phyloP scores from a whole-genome alignment of 2,329 filamentous ascomycete species.

The Fusarium hainanense region DNA sequence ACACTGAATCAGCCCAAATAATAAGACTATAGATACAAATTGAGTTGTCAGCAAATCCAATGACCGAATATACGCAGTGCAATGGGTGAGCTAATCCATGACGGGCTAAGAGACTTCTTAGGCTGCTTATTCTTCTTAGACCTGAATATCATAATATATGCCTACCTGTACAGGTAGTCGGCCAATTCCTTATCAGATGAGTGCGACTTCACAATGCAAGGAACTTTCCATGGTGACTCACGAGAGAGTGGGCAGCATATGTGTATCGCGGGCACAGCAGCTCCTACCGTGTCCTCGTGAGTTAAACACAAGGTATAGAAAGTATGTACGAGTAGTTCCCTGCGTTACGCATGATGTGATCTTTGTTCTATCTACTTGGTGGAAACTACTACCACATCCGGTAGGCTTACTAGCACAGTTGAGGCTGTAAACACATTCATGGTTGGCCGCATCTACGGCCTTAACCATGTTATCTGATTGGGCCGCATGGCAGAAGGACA shows the following conservation, averaged over 20 bases:
- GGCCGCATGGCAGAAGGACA: conserved; percentile 42
- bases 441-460: conserved; percentile 40
- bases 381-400: neutral
- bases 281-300: neutral
- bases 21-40: neutral
- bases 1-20: neutral
- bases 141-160: neutral
- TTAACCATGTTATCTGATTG: conserved; percentile 48
- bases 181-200: neutral
- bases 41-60: neutral
- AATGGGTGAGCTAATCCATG: neutral
- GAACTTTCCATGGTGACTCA: neutral
- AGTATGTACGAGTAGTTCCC: neutral
- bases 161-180: too few relatives aligned
- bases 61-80: neutral
- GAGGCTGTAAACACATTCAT: conserved; percentile 40
- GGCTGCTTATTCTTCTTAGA: neutral
- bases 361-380: neutral
- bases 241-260: neutral
- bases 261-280: neutral
- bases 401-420: neutral
- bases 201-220: neutral
- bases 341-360: neutral
- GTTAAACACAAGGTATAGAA: neutral
- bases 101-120: neutral